Percentiles rank a stretch among this genome's conserved stretches.
These are phyloP conservation scores for Solanum clarkiae DNA, from an alignment of 257 asterid species.

Conservation along the genomic window DNA sequence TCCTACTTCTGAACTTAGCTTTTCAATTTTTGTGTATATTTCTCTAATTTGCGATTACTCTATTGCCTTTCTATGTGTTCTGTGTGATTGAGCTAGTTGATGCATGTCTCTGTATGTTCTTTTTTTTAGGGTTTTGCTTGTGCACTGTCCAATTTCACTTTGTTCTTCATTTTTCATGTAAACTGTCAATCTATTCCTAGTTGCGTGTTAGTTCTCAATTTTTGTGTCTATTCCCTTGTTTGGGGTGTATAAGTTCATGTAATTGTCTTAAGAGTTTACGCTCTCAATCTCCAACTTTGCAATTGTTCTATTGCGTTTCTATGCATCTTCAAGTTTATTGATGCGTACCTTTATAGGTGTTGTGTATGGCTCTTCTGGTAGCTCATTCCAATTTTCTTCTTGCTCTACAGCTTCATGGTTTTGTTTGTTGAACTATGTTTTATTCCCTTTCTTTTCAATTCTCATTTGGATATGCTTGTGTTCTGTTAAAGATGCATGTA, in stretches of 20 bases:
- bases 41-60: neutral
- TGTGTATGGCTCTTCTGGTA: neutral
- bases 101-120: neutral
- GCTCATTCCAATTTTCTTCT: neutral
- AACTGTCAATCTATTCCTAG: neutral
- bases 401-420: neutral
- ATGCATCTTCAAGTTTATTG: neutral
- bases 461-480: neutral
- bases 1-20: neutral
- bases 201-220: neutral
- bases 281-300: neutral
- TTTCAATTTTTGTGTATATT: neutral
- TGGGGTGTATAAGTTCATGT: neutral
- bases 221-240: neutral
- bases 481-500: neutral
- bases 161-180: neutral
- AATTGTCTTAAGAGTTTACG: neutral
- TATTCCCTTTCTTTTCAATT: neutral
- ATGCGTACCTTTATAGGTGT: neutral
- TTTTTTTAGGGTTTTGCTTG: neutral
- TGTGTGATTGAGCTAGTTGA: neutral
- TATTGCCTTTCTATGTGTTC: neutral
- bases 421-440: neutral
- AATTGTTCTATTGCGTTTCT: neutral
- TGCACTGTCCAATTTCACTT: neutral